Percentiles rank a stretch among this genome's conserved stretches.
These are phyloP conservation scores for Pseudophaeomoniella oleicola DNA, from an alignment of 2,329 filamentous ascomycete species.

Conservation along the genomic window DNA sequence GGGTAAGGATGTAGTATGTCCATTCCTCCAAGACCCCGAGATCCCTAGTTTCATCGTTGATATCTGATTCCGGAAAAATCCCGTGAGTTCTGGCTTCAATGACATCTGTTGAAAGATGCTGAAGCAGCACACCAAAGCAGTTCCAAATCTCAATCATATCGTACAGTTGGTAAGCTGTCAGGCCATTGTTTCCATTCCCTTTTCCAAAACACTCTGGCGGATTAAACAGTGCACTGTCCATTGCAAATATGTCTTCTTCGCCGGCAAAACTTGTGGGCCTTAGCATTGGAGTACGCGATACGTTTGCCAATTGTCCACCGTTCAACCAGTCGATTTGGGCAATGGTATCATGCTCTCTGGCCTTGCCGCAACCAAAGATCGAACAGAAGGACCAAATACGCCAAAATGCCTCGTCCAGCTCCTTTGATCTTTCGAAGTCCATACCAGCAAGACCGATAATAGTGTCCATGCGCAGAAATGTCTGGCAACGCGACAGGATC, in stretches of 20 bases:
- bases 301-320: slow-evolving; percentile 37
- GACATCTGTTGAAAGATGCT: slow-evolving; percentile 39
- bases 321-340: slow-evolving; percentile 50
- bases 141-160: slow-evolving; percentile 53
- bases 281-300: slow-evolving; percentile 21
- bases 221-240: slow-evolving; percentile 39
- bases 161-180: slow-evolving; percentile 42
- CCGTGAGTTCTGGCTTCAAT: slow-evolving; percentile 40
- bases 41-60: slow-evolving; percentile 30
- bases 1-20: slow-evolving; percentile 44
- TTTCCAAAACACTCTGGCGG: slow-evolving; percentile 42
- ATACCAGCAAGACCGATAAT: slow-evolving; percentile 36
- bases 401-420: slow-evolving; percentile 49
- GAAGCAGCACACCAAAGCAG: slow-evolving; percentile 41
- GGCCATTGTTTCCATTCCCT: slow-evolving; percentile 37
- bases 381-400: slow-evolving; percentile 52
- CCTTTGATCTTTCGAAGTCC: slow-evolving; percentile 28
- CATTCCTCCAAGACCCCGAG: slow-evolving; percentile 45
- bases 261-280: slow-evolving; percentile 30
- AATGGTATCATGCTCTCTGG: slow-evolving; percentile 42
- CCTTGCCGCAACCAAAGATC: slow-evolving; percentile 45
- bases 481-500: slow-evolving; percentile 40
- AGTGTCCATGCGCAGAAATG: slow-evolving; percentile 42
- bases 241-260: slow-evolving; percentile 31
- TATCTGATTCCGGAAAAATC: slow-evolving; percentile 32